phyloP scores from a whole-genome alignment of 2,329 filamentous ascomycete genomes.

The Tolypocladium tropicale region DNA sequence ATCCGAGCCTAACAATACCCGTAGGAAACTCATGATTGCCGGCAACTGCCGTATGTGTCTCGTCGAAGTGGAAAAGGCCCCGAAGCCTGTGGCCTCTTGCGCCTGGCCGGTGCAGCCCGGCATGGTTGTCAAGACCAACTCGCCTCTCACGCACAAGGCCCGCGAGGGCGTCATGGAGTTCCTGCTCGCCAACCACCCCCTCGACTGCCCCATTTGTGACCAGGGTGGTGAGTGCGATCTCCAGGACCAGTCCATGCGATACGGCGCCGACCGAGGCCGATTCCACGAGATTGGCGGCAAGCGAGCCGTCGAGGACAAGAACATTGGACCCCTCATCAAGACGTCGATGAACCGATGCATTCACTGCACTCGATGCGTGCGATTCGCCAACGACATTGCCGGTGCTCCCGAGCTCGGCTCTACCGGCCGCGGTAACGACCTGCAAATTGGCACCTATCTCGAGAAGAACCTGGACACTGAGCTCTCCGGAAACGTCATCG shows the following conservation, averaged over 20 bases:
- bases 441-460: conserved; percentile 97
- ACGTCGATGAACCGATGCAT: conserved; percentile 99
- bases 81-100: conserved; percentile 96
- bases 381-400: conserved; percentile 95
- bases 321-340: conserved; percentile 96
- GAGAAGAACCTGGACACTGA: conserved; percentile 91
- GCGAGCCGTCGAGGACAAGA: conserved; percentile 98
- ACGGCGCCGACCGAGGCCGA: conserved; percentile 87
- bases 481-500: conserved; percentile 93
- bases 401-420: conserved; percentile 93
- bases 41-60: conserved; percentile 99
- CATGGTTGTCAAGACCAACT: conserved; percentile 99
- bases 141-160: conserved; percentile 91
- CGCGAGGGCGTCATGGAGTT: conserved; percentile 99
- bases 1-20: conserved; percentile 29
- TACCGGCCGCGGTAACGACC: conserved; percentile 87
- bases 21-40: conserved; percentile 93
- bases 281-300: conserved; percentile 96
- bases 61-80: conserved; percentile 92
- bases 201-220: conserved; percentile 96
- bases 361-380: conserved; percentile 95
- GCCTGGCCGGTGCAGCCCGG: conserved; percentile 97
- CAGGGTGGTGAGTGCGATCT: conserved; percentile 98
- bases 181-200: conserved; percentile 86
- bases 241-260: conserved; percentile 98